Conservation (phyloP, 2,329 filamentous ascomycete genomes). For the Apiospora rasikravindrae region DNA sequence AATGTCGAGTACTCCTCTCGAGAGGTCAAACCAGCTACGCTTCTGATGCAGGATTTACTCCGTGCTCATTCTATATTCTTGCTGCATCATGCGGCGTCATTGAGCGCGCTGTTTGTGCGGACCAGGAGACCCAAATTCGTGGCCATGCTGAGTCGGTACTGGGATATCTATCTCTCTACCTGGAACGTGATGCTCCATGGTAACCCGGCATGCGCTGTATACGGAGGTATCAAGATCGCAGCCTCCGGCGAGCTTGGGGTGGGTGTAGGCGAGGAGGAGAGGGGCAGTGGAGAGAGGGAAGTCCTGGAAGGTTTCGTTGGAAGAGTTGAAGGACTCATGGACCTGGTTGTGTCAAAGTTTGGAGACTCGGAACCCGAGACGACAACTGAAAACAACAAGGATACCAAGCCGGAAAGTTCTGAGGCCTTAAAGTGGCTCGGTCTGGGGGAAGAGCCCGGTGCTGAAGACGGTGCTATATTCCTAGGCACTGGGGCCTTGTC, state of each 20-base stretch:
- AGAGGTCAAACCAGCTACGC: slow-evolving; percentile 81
- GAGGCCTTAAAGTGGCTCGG: slow-evolving; percentile 72
- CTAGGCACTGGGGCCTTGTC: slow-evolving; percentile 78
- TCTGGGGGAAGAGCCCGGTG: slow-evolving; percentile 66
- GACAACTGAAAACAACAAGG: slow-evolving; percentile 31
- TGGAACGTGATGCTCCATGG: slow-evolving; percentile 94
- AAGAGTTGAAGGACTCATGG: slow-evolving; percentile 82
- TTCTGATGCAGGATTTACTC: slow-evolving; percentile 80
- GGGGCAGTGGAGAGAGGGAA: slow-evolving; percentile 90
- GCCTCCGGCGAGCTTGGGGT: slow-evolving; percentile 90
- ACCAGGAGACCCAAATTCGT: slow-evolving; percentile 72
- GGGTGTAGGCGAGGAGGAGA: slow-evolving; percentile 93
- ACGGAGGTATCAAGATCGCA: slow-evolving; percentile 84
- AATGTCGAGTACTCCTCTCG: slow-evolving; percentile 82
- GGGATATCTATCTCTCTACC: slow-evolving; percentile 70
- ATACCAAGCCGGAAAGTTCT: slow-evolving; percentile 23
- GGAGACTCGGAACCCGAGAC: slow-evolving; percentile 50
- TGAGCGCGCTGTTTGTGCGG: slow-evolving; percentile 72
- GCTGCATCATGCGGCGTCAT: slow-evolving; percentile 81
- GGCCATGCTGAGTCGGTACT: slow-evolving; percentile 76
- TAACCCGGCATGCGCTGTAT: slow-evolving; percentile 81
- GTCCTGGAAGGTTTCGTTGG: slow-evolving; percentile 88
- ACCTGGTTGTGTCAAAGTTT: slow-evolving; percentile 87
- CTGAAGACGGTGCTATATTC: slow-evolving; percentile 86
- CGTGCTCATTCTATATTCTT: slow-evolving; percentile 85